Evolutionary conservation across 1,284 basidiomycete genomes (phyloP).

Genomic region (Trichosporon coremiiforme): DNA sequence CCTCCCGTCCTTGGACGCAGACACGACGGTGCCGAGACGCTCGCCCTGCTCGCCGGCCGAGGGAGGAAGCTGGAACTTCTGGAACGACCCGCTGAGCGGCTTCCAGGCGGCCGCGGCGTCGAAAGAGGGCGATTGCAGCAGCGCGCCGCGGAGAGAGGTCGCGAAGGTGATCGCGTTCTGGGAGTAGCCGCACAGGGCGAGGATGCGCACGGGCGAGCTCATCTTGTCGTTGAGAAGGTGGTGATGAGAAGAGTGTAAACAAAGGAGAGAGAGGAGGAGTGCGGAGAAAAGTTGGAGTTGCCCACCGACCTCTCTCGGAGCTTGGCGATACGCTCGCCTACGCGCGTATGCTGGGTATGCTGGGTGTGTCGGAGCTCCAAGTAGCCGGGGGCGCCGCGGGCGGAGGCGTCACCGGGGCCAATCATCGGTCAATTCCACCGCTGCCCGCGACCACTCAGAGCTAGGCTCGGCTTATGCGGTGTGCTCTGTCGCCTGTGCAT

Average conservation of each 20-base stretch:
- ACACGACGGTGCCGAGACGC: background rate
- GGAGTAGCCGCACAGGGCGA: constrained; percentile 64
- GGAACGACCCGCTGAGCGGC: background rate
- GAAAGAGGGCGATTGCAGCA: background rate
- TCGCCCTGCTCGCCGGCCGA: background rate
- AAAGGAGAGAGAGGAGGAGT: too few relatives aligned
- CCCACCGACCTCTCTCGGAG: background rate
- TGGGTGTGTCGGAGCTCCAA: background rate
- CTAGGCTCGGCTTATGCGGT: background rate
- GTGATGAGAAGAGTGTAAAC: background rate
- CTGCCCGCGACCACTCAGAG: background rate
- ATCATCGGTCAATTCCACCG: constrained; percentile 5
- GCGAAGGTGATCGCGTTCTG: constrained; percentile 77
- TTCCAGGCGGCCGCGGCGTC: background rate
- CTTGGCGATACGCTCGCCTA: background rate
- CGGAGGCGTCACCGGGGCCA: background rate
- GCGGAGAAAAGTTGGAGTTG: background rate
- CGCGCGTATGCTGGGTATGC: too few relatives aligned
- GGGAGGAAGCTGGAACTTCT: background rate
- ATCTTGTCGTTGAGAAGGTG: background rate
- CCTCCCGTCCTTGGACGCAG: background rate
- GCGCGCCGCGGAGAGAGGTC: constrained; percentile 65
- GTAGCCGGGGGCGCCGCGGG: background rate
- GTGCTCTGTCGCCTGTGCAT: too few relatives aligned
- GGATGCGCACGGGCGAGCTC: constrained; percentile 34